Conservation (phyloP, 2,329 filamentous ascomycete species). For the Stagonosporopsis tanaceti region DNA sequence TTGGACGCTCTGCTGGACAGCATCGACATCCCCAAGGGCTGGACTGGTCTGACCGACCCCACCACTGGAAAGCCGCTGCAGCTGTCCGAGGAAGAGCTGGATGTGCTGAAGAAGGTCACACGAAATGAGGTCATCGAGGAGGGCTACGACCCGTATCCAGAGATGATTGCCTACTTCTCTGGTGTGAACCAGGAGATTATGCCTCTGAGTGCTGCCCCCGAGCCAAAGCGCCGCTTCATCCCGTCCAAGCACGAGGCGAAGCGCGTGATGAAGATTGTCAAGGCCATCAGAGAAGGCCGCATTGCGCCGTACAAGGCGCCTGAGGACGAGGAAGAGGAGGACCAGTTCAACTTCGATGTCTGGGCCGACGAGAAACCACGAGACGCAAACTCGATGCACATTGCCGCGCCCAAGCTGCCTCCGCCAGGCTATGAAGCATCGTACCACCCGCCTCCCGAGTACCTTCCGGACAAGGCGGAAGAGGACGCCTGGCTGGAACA, state of each 20-base stretch:
- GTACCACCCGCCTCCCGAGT: slow-evolving; percentile 95
- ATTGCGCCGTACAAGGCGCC: slow-evolving; percentile 89
- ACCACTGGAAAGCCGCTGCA: slow-evolving; percentile 92
- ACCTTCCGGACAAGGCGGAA: slow-evolving; percentile 86
- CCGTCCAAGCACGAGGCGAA: slow-evolving; percentile 98
- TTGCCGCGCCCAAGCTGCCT: slow-evolving; percentile 90
- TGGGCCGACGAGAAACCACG: slow-evolving; percentile 88
- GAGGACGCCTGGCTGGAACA: slow-evolving; percentile 82
- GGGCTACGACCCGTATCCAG: slow-evolving; percentile 90
- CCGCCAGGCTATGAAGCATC: slow-evolving; percentile 95
- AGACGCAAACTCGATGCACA: slow-evolving; percentile 90
- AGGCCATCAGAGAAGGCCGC: slow-evolving; percentile 90
- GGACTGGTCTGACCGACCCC: slow-evolving; percentile 94
- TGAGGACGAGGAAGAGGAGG: slow-evolving; percentile 75
- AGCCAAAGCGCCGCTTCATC: slow-evolving; percentile 93
- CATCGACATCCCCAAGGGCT: slow-evolving; percentile 96
- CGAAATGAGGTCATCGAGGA: slow-evolving; percentile 87
- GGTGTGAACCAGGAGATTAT: slow-evolving; percentile 83
- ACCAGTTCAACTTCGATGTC: slow-evolving; percentile 81
- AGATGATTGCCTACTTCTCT: slow-evolving; percentile 93
- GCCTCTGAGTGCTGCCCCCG: slow-evolving; percentile 92
- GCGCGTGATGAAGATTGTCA: slow-evolving; percentile 95
- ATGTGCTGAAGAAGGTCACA: slow-evolving; percentile 86
- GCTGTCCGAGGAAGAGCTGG: slow-evolving; percentile 84
- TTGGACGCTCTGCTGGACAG: slow-evolving; percentile 93